phyloP scores from a whole-genome alignment of 768 basidiomycete genomes.

The Boletus bicolor region DNA sequence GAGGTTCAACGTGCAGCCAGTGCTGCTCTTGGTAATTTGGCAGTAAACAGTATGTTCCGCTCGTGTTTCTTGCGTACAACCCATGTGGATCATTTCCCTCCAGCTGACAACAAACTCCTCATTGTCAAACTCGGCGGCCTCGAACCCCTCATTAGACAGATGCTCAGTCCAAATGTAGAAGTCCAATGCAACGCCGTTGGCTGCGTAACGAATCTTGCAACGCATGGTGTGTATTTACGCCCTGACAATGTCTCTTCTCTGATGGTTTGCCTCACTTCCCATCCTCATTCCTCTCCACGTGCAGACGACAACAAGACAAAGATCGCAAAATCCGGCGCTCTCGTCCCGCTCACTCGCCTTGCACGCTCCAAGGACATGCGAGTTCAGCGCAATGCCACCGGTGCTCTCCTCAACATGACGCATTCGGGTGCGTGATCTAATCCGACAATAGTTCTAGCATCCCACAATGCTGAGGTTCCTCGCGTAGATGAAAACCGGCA shows the following conservation, averaged over 20 bases:
- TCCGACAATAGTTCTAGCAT: not conserved
- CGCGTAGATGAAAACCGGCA: constrained; percentile 91
- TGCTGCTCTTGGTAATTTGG: constrained; percentile 95
- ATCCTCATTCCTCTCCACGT: constrained; percentile 9
- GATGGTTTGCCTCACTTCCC: constrained; percentile 4
- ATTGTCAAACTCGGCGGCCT: constrained; percentile 97
- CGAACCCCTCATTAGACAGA: constrained; percentile 96
- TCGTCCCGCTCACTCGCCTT: constrained; percentile 92
- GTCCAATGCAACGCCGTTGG: constrained; percentile 99
- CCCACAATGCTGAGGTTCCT: constrained; percentile 4
- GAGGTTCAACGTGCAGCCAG: constrained; percentile 98
- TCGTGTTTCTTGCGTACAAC: constrained; percentile 13
- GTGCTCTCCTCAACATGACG: constrained; percentile 98
- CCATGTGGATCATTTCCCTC: constrained; percentile 9
- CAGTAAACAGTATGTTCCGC: constrained; percentile 84
- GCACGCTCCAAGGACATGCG: constrained; percentile 99
- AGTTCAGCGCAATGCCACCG: constrained; percentile 97
- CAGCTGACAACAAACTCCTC: constrained; percentile 98
- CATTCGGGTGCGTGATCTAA: constrained; percentile 72
- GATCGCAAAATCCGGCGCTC: constrained; percentile 98
- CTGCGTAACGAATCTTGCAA: constrained; percentile 97
- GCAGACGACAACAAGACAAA: constrained; percentile 99
- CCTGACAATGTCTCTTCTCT: not conserved
- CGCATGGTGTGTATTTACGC: constrained; percentile 68
- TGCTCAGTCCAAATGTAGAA: constrained; percentile 98